A percentile compares a stretch with the other conserved stretches of the same genome.
Conservation (phyloP, 179 eudicot genomes). For the Silene noctiflora region DNA sequence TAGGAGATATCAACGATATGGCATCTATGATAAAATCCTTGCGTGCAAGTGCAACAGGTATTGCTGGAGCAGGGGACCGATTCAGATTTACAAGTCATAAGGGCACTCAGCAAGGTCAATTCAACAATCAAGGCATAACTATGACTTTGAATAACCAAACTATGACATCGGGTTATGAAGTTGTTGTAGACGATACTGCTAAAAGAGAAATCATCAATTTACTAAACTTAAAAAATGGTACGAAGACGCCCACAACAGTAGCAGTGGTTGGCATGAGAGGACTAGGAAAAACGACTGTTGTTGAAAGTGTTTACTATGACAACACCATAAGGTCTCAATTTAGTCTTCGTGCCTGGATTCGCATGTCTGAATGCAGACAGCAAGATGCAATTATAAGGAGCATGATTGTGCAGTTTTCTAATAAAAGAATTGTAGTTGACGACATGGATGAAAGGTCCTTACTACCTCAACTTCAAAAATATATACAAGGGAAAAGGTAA, state of each 20-base stretch:
- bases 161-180: background rate
- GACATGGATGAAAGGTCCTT: background rate
- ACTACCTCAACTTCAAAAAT: background rate
- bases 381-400: conserved; percentile 8
- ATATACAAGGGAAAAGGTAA: conserved; percentile 19
- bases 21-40: background rate
- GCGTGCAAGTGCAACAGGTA: background rate
- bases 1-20: background rate
- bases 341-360: conserved; percentile 18
- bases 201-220: conserved; percentile 18
- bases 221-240: background rate
- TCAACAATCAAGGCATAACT: background rate
- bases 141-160: background rate
- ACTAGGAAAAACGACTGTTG: conserved; percentile 35
- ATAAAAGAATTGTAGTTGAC: background rate
- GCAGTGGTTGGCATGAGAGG: conserved; percentile 37
- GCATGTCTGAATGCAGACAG: background rate
- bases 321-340: background rate
- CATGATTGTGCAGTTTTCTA: conserved; percentile 23
- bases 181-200: conserved; percentile 18
- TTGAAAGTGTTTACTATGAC: conserved; percentile 22
- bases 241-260: conserved; percentile 3
- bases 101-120: background rate
- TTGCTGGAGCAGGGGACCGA: background rate
- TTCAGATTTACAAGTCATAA: background rate